phyloP scores from a whole-genome alignment of 176 grass and related monocot species.

The Oryza longistaminata region DNA sequence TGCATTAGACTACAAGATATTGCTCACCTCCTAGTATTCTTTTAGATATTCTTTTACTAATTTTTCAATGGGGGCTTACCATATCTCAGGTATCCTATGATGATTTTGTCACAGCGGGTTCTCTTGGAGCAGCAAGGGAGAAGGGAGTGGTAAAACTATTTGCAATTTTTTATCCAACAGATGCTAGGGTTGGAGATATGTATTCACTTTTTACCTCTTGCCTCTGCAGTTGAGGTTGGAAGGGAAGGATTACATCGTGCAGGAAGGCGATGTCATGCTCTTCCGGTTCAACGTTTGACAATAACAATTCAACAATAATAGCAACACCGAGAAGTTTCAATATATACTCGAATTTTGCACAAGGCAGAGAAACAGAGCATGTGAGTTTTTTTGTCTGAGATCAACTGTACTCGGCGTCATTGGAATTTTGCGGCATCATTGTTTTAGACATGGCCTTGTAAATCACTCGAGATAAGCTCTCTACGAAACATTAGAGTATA shows the following conservation, averaged over 20 bases:
- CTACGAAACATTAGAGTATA: too few relatives aligned
- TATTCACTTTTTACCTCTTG: conserved; percentile 14
- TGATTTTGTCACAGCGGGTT: conserved; percentile 81
- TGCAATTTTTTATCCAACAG: not conserved
- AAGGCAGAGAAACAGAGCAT: not conserved
- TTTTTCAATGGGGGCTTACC: conserved; percentile 1
- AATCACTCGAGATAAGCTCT: not conserved
- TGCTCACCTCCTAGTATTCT: not conserved
- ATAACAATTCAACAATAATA: not conserved
- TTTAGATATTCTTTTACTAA: conserved; percentile 32
- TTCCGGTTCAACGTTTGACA: conserved; percentile 96
- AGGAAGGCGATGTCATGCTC: conserved; percentile 98
- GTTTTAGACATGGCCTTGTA: not conserved
- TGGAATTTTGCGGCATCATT: not conserved
- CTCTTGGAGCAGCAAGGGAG: conserved; percentile 85
- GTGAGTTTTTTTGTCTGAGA: not conserved
- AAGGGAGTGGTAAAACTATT: conserved; percentile 83
- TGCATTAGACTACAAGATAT: not conserved
- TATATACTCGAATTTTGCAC: conserved; percentile 19
- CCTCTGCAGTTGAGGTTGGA: conserved; percentile 76
- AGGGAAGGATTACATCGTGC: conserved; percentile 90
- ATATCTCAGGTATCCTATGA: conserved; percentile 75
- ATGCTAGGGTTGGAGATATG: conserved; percentile 2
- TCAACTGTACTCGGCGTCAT: conserved; percentile 1
- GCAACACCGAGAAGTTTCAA: not conserved